Percentiles rank a stretch among this genome's conserved stretches.
phyloP scores from a whole-genome alignment of 2,329 filamentous ascomycete genomes.

The Fusarium palustre region DNA sequence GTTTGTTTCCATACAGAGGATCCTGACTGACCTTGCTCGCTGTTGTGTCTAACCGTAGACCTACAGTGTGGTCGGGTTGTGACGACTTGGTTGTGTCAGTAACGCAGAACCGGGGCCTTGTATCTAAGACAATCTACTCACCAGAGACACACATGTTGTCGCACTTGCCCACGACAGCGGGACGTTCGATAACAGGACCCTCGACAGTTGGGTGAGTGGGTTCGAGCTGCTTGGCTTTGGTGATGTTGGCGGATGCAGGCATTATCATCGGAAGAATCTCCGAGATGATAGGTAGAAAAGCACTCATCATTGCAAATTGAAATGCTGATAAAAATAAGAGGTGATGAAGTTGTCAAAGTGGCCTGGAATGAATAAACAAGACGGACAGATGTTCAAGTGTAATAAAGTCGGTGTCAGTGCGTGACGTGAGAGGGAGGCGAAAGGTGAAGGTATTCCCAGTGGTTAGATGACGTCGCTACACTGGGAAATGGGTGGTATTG shows the following conservation, averaged over 20 bases:
- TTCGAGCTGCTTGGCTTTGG: conserved; percentile 61
- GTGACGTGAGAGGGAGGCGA: conserved; percentile 32
- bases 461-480: conserved; percentile 31
- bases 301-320: conserved; percentile 57
- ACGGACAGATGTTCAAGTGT: neutral
- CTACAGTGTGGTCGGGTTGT: conserved; percentile 71
- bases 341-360: too few species aligned
- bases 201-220: conserved; percentile 51
- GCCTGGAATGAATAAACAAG: neutral
- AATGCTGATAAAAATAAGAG: neutral
- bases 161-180: conserved; percentile 72
- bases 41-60: conserved; percentile 76
- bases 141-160: conserved; percentile 75
- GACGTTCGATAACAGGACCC: conserved; percentile 52
- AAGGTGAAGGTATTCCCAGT: conserved; percentile 27
- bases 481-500: neutral
- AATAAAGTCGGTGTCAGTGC: neutral
- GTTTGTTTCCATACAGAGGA: neutral
- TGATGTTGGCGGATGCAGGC: conserved; percentile 68
- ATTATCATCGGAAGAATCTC: conserved; percentile 71
- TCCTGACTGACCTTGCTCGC: conserved; percentile 67
- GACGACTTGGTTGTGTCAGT: conserved; percentile 60
- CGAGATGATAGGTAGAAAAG: conserved; percentile 66
- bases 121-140: conserved; percentile 51
- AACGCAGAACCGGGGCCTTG: too few species aligned